A percentile compares a stretch with the other conserved stretches of the same genome.
These are phyloP conservation scores for Suillus paluster DNA, from an alignment of 768 basidiomycete genomes.

Conservation along the genomic window DNA sequence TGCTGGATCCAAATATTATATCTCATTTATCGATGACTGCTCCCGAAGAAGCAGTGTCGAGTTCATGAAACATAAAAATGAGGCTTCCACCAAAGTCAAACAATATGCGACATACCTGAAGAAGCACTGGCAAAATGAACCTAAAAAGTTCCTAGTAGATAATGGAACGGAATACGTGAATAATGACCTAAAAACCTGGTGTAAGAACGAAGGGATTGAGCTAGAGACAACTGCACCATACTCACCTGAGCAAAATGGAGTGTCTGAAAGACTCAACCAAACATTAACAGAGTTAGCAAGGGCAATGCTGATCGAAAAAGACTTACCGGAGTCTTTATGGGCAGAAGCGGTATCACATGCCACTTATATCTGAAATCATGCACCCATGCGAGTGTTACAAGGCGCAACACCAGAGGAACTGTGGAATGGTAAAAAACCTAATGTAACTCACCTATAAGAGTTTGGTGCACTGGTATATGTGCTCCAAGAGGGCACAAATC, in stretches of 20 bases:
- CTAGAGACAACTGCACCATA: constrained; percentile 40
- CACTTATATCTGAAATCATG: constrained; percentile 32
- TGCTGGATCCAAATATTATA: constrained; percentile 29
- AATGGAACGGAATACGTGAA: constrained; percentile 40
- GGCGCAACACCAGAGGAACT: too few relatives aligned
- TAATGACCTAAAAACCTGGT: constrained; percentile 22
- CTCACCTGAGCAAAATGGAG: constrained; percentile 41
- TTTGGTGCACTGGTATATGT: constrained; percentile 22
- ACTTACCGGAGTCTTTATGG: constrained; percentile 37
- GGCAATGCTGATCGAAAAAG: constrained; percentile 34
- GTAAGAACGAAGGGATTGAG: constrained; percentile 28
- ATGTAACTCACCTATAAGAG: constrained; percentile 33
- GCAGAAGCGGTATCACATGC: constrained; percentile 34
- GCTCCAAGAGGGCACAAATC: constrained; percentile 11
- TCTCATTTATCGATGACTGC: too few relatives aligned
- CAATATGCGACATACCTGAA: constrained; percentile 19
- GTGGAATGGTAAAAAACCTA: constrained; percentile 19
- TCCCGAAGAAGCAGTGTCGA: too few relatives aligned
- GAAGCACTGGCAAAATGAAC: constrained; percentile 10
- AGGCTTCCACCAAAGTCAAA: constrained; percentile 20
- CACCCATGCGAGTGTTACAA: background rate
- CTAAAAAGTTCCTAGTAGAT: constrained; percentile 25
- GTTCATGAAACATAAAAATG: too few relatives aligned
- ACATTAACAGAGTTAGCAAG: too few relatives aligned
- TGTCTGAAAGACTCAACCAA: constrained; percentile 44